Evolutionary conservation across 257 asterid species (phyloP).

Genomic region (Solanum bulbocastanum): DNA sequence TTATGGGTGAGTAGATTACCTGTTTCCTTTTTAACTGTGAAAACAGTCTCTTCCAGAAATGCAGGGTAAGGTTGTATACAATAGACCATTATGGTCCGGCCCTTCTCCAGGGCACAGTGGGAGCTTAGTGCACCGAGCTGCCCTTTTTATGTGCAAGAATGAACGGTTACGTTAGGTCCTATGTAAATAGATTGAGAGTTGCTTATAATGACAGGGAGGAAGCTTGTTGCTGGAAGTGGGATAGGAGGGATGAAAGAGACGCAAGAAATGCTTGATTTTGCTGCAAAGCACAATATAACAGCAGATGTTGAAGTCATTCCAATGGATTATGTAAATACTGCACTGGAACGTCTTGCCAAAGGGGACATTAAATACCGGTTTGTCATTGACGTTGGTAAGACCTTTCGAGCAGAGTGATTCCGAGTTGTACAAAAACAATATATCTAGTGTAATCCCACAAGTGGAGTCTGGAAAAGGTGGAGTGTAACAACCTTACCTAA

Average conservation of each 20-base stretch:
- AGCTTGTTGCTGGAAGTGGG: conserved; percentile 6
- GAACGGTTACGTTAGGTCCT: neutral
- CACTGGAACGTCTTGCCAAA: neutral
- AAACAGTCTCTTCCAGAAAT: neutral
- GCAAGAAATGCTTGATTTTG: conserved; percentile 6
- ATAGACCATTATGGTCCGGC: neutral
- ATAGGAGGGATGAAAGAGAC: conserved; percentile 12
- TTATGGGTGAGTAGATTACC: conserved; percentile 19
- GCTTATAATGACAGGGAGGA: neutral
- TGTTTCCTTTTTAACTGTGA: too few species aligned
- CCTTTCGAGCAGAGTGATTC: neutral
- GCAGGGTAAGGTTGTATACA: too few species aligned
- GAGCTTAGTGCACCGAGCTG: neutral
- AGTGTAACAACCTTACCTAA: neutral
- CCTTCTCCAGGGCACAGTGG: fast-evolving
- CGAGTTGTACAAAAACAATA: neutral
- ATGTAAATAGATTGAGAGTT: neutral
- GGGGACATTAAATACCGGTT: conserved; percentile 12
- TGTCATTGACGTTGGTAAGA: conserved; percentile 21
- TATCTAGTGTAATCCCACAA: neutral
- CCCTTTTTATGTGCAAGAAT: neutral
- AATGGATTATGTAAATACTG: conserved; percentile 5
- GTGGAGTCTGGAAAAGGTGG: neutral
- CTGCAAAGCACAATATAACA: conserved; percentile 1
- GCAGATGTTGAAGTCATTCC: conserved; percentile 10